Base-by-base conservation (phyloP, 805 yeast genomes). In the Tanozyma kutaoensis region DNA sequence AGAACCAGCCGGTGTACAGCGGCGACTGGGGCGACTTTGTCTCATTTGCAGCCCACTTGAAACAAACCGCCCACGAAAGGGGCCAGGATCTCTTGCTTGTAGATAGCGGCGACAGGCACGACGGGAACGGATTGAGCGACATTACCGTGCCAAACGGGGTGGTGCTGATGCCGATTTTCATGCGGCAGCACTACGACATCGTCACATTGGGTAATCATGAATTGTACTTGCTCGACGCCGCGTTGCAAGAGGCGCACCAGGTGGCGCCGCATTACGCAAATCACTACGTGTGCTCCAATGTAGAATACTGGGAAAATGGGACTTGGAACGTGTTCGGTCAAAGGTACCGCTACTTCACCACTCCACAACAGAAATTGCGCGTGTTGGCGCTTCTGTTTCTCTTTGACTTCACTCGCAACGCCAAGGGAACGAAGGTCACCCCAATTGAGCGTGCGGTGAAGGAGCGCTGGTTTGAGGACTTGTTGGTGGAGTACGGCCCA, bases 21-120 rank as follows among this genome's bases (percentile, higher is more conserved):
- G 91, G 81, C 4, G 81, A 86, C 46, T 88, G 95, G 95, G 96
- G 96, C 8, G 94, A 88, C 43, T 81, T 78, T 33, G 45, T 79
- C 3, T 72, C 86, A 0, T 86, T 88, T 45, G 55, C 71, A 1
- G 36, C 49, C 4, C 70, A 68, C 29, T 46, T 86, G 39, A 55
- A 58, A 19, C 35, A 42, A 0, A 39, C 43, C 12, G 75, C 81
- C 0, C 57, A 52, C 14, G 32, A 24, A 0, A 46, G 58, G 8
- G 63, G 61, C 2, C 70, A 62, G 12, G 97, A 88, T 43, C 46
- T 86, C 12, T 39, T 88, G 3, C 42, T 85, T 4, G 63, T 88
- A 3, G 97, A 88, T 44, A 73, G 93, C 1, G 97, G 97, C 4
- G 97, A 88, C 50, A 73, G 82, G 35, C 94, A 82, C 40, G 97